Base-by-base conservation (phyloP, 2,329 filamentous ascomycete genomes). In the Fusarium sp. region DNA sequence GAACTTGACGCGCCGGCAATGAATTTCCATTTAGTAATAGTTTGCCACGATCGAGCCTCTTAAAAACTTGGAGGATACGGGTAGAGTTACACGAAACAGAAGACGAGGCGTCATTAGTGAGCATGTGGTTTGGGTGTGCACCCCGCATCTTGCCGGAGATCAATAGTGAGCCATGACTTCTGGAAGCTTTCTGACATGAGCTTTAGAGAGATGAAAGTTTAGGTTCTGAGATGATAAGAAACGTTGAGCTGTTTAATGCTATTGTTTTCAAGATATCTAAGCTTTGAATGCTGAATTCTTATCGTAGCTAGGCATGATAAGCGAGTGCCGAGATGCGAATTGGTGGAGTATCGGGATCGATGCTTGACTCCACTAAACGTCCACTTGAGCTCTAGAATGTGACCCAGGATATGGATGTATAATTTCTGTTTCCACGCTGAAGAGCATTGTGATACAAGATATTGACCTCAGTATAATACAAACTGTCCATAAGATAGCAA, bases 1-100 rank as follows among this genome's bases (percentile, higher is more conserved):
- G 60, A 49, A 60, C n/a, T 49, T 60, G 23, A 15, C 33, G 46
- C 16, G 16, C 35, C 43, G 54, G 43, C 30, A 60, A 28, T 60
- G 25, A 35, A n/a, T 61, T 64, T 52, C 37, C 32, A 43, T 37
- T 64, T 25, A n/a, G 44, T 52, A 52, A 64, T 52, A 42, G 43
- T 13, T 32, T 60, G 54, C 18, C 37, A 38, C 19, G 19, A 30
- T 19, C 28, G 16, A 42, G 43, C 43, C 60, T 63, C 33, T 35
- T 16, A 18, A 46, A 28, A 25, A 28, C 25, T 25, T 9, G 50
- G 52, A 28, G 50, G 30, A 35, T 18, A n/a, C n/a, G n/a, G n/a
- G n/a, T n/a, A 23, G 30, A 44, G 49, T 40, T 37, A 12, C 43
- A 60, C 25, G 56, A 18, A 38, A 60, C 37, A 28, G n/a, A 42